Conservation (phyloP, 805 yeast genomes). For the Candida andamanensis region DNA sequence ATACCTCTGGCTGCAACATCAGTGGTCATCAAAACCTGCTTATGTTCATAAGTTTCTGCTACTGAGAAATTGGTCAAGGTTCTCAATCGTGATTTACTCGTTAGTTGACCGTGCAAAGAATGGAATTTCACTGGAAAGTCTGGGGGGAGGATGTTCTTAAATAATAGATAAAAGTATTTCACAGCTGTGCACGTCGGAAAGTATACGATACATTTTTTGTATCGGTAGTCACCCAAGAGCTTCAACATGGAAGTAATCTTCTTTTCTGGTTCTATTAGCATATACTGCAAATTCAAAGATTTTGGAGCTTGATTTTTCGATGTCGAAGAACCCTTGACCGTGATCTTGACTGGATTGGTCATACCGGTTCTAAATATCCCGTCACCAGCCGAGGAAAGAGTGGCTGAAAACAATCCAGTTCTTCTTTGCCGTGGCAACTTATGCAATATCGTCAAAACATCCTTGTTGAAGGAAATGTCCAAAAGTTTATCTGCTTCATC, state of each 20-base stretch:
- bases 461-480: constrained; percentile 69
- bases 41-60: constrained; percentile 33
- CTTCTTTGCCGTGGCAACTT: constrained; percentile 85
- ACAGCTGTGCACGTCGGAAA: constrained; percentile 89
- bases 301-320: constrained; percentile 46
- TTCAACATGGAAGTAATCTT: constrained; percentile 59
- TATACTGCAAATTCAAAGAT: constrained; percentile 57
- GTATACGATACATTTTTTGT: constrained; percentile 81
- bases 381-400: constrained; percentile 76
- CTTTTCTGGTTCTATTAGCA: constrained; percentile 50
- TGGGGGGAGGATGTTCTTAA: constrained; percentile 35
- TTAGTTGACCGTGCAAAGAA: constrained; percentile 87
- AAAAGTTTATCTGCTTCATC: constrained; percentile 93
- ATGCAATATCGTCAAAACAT: constrained; percentile 61
- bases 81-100: constrained; percentile 71
- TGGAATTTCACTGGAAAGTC: constrained; percentile 41
- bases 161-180: constrained; percentile 62
- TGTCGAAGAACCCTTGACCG: constrained; percentile 54
- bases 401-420: constrained; percentile 92
- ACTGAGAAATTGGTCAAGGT: constrained; percentile 61
- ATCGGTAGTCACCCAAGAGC: constrained; percentile 49
- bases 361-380: constrained; percentile 82
- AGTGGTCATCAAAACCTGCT: constrained; percentile 75
- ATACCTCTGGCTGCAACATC: constrained; percentile 99
- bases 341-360: constrained; percentile 85